These are phyloP conservation scores for Liquidambar formosana DNA, from an alignment of 164 flowering plant species.

Conservation along the genomic window DNA sequence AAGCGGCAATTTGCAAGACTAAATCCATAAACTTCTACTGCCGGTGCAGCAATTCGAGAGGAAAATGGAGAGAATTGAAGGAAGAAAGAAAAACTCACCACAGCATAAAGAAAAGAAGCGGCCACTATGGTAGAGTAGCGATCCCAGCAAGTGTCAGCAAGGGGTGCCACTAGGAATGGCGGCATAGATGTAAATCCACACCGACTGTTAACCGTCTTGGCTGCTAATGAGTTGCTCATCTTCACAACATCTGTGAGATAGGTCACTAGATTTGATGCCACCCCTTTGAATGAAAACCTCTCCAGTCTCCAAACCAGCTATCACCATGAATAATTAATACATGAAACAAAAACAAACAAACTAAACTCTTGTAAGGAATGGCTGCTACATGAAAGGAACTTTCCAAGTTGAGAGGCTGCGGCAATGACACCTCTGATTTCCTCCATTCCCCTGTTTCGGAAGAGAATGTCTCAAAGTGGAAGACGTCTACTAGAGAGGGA, in stretches of 20 bases:
- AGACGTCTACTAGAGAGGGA: no score
- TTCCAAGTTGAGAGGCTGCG: no score
- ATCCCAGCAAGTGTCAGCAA: constrained; percentile 82
- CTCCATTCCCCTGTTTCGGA: no score
- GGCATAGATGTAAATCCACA: constrained; percentile 77
- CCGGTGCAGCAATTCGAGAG: not conserved
- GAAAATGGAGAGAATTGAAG: constrained; percentile 4
- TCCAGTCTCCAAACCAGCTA: constrained; percentile 92
- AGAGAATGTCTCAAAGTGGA: no score
- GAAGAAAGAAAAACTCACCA: constrained; percentile 40
- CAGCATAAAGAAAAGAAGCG: constrained; percentile 62
- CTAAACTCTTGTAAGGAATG: no score
- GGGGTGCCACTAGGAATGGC: constrained; percentile 73
- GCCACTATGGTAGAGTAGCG: constrained; percentile 62
- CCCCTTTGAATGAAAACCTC: constrained; percentile 97
- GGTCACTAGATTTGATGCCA: constrained; percentile 83
- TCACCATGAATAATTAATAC: constrained; percentile 33
- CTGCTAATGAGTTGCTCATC: constrained; percentile 82
- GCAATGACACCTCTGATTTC: no score
- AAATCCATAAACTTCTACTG: not conserved
- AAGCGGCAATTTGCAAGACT: not conserved
- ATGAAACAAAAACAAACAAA: not conserved
- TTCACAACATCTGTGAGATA: constrained; percentile 76
- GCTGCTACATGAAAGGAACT: no score
- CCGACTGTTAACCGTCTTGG: constrained; percentile 85